phyloP scores from a whole-genome alignment of 331 rosid genomes.

The Quercus lobata region DNA sequence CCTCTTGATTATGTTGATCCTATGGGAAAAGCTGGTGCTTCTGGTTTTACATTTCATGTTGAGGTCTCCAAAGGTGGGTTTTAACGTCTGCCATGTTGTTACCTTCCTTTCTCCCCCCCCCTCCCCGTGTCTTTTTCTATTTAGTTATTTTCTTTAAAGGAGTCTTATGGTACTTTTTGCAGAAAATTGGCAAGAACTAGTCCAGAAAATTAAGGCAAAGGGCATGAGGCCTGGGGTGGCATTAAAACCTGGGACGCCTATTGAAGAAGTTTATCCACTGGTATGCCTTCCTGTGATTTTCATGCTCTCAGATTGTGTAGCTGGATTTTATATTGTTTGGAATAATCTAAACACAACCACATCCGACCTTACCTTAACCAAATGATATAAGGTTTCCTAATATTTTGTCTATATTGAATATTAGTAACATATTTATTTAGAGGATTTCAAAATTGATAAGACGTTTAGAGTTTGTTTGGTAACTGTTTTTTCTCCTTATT shows the following conservation, averaged over 20 bases:
- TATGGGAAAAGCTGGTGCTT: slow-evolving; percentile 88
- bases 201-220: slow-evolving; percentile 56
- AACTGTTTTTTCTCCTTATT: too few relatives aligned
- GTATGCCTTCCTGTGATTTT: slow-evolving; percentile 29
- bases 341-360: background rate
- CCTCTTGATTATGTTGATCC: slow-evolving; percentile 83
- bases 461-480: background rate
- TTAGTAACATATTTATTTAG: background rate
- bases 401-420: slow-evolving; percentile 3
- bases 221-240: slow-evolving; percentile 96
- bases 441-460: slow-evolving; percentile 1
- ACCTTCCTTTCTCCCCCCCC: background rate
- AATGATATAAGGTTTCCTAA: background rate
- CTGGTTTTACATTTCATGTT: slow-evolving; percentile 90
- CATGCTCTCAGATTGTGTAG: background rate
- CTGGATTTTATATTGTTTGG: background rate
- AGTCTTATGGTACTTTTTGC: slow-evolving; percentile 14
- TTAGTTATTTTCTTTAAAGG: background rate
- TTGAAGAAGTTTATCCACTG: slow-evolving; percentile 88
- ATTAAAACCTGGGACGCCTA: slow-evolving; percentile 77
- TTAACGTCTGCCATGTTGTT: background rate
- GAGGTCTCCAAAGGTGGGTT: slow-evolving; percentile 76
- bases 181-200: slow-evolving; percentile 92
- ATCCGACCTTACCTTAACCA: background rate
- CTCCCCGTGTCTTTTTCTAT: background rate